Conservation (phyloP, 2,329 filamentous ascomycete genomes). For the Iodosphaeria phyllophila region DNA sequence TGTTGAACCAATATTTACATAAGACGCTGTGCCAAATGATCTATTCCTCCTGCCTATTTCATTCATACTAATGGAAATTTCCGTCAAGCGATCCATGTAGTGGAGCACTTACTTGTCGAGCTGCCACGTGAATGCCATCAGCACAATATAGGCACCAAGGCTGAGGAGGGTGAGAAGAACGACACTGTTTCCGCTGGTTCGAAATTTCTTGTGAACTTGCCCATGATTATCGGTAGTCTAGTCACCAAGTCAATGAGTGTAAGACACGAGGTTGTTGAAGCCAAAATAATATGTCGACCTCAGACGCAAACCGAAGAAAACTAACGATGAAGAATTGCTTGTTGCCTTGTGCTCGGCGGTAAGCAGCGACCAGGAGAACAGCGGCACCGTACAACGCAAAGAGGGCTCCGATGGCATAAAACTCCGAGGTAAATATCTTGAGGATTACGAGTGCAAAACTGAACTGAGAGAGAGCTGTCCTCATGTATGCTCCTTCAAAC, state of each 20-base stretch:
- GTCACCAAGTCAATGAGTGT: no score
- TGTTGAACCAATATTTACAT: no score
- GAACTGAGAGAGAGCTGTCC: slow-evolving; percentile 87
- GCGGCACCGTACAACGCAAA: slow-evolving; percentile 84
- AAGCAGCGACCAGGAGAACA: slow-evolving; percentile 65
- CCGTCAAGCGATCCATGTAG: no score
- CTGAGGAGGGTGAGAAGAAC: slow-evolving; percentile 36
- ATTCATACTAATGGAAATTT: no score
- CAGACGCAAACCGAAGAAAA: no score
- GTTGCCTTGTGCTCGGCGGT: slow-evolving; percentile 81
- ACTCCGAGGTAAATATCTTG: slow-evolving; percentile 92
- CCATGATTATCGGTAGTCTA: slow-evolving; percentile 22
- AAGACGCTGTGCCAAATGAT: no score
- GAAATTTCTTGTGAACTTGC: slow-evolving; percentile 33
- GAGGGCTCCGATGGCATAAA: slow-evolving; percentile 91
- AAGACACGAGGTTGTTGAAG: no score
- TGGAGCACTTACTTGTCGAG: slow-evolving; percentile 15
- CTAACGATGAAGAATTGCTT: slow-evolving; percentile 70
- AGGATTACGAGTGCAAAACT: slow-evolving; percentile 86
- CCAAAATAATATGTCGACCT: no score
- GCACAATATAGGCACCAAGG: slow-evolving; percentile 34
- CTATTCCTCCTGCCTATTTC: no score
- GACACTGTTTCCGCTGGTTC: slow-evolving; percentile 45
- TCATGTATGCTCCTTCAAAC: slow-evolving; percentile 92
- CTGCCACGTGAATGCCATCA: slow-evolving; percentile 35